Base-by-base conservation (phyloP, 805 yeast species). In the Schwanniomyces vanrijiae region DNA sequence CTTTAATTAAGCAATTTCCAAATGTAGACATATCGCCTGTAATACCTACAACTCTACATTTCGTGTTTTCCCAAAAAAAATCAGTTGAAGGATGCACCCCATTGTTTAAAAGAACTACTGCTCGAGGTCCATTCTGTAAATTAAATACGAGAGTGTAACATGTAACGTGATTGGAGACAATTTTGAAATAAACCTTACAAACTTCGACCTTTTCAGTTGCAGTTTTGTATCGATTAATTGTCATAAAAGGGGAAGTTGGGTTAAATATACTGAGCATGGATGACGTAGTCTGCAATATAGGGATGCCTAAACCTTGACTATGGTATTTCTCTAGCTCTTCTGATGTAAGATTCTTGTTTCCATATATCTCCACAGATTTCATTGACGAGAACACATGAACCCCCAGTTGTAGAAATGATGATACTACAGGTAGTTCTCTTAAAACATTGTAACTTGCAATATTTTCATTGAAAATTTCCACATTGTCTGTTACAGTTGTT, bases 21-120 rank as follows among this genome's bases (percentile, higher is more conserved):
- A 68, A 68, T 2, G 71, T 65, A 20, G 72, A 65, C 5, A 69
- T 54, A 3, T 64, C 62, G 0, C 69, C 69, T 16, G 71, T 59
- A 1, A 65, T 63, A 2, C 73, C 72, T 40, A 55, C 44, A 8
- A 65, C 50, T 14, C 73, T 58, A 24, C 67, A 48, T 44, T 65
- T 66, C 14, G 71, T 61, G 31, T 49, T 54, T 35, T 58, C 58
- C 55, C 56, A 61, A 10, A 49, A 40, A 24, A 63, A 55, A 40
- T 68, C 73, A 4, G 62, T 64, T 18, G 59, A 61, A 1, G 71
- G 69, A 25, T 55, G 58, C 28, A 60, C 50, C 20, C 67, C 66
- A 45, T 66, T 65, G 44, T 61, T 62, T 46, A 59, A 45, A 4
- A 67, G 45, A 4, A 63, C 47, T 42, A 63, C 45, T 18, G 56